Percentiles rank a stretch among this genome's conserved stretches.
These are phyloP conservation scores for Mucor sp. DNA, from an alignment of 371 early-diverging fungal genomes.

Conservation along the genomic window DNA sequence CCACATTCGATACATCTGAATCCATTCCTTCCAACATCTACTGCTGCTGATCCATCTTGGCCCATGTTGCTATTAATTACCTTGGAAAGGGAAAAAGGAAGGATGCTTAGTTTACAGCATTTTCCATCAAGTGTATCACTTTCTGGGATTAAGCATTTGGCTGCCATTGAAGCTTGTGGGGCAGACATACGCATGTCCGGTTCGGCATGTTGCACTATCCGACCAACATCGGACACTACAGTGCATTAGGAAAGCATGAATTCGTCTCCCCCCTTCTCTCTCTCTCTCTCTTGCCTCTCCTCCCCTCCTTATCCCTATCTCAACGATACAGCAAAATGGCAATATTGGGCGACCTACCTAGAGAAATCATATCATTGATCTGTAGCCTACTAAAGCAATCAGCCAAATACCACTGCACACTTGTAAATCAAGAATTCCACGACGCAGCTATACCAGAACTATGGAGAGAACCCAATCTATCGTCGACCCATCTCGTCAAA, in stretches of 20 bases:
- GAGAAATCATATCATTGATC: constrained; percentile 25
- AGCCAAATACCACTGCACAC: constrained; percentile 22
- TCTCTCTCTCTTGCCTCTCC: neutral
- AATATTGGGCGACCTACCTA: constrained; percentile 18
- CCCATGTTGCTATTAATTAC: constrained; percentile 12
- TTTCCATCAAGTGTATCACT: constrained; percentile 9
- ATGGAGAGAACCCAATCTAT: constrained; percentile 26
- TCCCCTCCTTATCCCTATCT: neutral
- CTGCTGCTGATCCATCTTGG: neutral
- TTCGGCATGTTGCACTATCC: neutral
- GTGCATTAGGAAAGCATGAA: too few relatives aligned
- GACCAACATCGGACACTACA: neutral
- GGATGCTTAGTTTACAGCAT: constrained; percentile 15
- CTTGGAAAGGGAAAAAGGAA: constrained; percentile 36
- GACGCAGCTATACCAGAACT: constrained; percentile 27
- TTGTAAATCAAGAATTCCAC: constrained; percentile 25
- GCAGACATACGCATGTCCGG: neutral
- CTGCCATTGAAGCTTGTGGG: constrained; percentile 1
- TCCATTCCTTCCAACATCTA: neutral
- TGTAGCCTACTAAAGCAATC: constrained; percentile 26
- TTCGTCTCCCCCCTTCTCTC: neutral
- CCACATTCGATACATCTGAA: neutral
- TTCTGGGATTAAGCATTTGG: constrained; percentile 1
- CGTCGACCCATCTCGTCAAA: neutral
- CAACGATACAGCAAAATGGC: constrained; percentile 9